A percentile compares a stretch with the other conserved stretches of the same genome.
These are phyloP conservation scores for Cutaneotrichosporon daszewskae DNA, from an alignment of 1,284 basidiomycete genomes.

Conservation along the genomic window DNA sequence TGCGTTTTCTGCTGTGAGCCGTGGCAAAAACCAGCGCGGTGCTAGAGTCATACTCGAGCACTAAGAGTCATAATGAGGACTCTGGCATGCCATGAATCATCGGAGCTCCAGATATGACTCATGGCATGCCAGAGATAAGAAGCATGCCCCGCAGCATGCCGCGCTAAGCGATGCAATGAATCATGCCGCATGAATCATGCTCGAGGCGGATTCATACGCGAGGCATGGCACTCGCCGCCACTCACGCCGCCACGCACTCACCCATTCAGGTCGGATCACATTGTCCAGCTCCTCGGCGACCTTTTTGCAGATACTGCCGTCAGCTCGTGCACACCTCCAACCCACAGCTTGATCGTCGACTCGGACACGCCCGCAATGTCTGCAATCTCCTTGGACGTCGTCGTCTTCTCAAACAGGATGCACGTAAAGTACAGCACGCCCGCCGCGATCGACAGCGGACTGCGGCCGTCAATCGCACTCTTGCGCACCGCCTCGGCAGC, in stretches of 20 bases:
- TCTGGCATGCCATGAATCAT: too few species aligned
- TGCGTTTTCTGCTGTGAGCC: conserved; percentile 20
- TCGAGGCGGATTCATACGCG: too few species aligned
- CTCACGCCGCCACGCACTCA: too few species aligned
- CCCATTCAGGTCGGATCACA: conserved; percentile 44
- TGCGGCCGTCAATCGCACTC: conserved; percentile 85
- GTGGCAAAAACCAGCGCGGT: too few species aligned
- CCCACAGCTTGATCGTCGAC: conserved; percentile 78
- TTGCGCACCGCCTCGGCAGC: conserved; percentile 73
- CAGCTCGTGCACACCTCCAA: background rate
- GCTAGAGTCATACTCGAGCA: too few species aligned
- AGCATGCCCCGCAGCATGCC: too few species aligned
- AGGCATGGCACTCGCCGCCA: too few species aligned
- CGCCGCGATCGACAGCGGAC: conserved; percentile 91
- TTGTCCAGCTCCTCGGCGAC: conserved; percentile 32
- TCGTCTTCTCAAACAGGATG: conserved; percentile 66
- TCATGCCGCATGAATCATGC: too few species aligned
- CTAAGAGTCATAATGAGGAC: too few species aligned
- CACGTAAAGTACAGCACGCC: conserved; percentile 93
- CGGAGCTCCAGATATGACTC: too few species aligned
- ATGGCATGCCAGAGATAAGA: too few species aligned
- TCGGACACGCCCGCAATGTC: conserved; percentile 96
- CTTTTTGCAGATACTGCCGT: conserved; percentile 23
- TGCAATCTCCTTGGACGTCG: conserved; percentile 78
- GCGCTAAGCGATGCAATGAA: too few species aligned